Evolutionary conservation across 1,139 yeast genomes (phyloP), one percentile per base, ranked within the genome.

Genomic region (Lipomyces yarrowii): DNA sequence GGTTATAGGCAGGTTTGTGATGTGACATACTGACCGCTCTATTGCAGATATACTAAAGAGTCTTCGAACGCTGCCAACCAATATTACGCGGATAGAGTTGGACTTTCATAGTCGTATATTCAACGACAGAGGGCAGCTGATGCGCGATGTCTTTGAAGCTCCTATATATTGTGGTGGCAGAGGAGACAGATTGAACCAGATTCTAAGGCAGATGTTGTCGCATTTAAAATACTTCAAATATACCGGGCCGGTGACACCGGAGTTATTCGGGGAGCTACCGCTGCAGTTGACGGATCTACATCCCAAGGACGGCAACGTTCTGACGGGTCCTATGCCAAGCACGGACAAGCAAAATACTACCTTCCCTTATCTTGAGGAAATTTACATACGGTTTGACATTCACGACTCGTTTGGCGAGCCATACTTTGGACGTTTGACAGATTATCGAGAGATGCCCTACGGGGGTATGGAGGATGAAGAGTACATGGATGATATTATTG

Each of bases 241-340:
- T 55, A 21, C 42, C n/a, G 63, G 63, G 4, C 63, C 63, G 7
- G 56, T 60, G 15, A 42, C 63, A 10, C 56, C 59, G n/a, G 63
- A 60, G 56, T 37, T 60, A 21, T 56, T 60, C 35, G 59, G 63
- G 37, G 58, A 35, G 35, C 52, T 26, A 37, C 60, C 63, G 8
- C 33, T 26, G 11, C 26, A n/a, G 18, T 13, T 52, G 33, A 52
- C 55, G 32, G 33, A 30, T 23, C 15, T 26, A 10, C 33, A 15
- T 30, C 30, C 55, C 8, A 26, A 15, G 8, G 13, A 23, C 33
- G 55, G 33, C 13, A 52, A 26, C 18, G 55, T 30, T 4, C 30
- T 11, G n/a, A 56, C 13, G 6, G 37, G 15, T 32, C 33, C 21
- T n/a, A 18, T 13, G 33, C 39, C 18, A 26, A 39, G 11, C 18